Evolutionary conservation across 345 rosid species (phyloP).

Genomic region (Alliaria petiolata): DNA sequence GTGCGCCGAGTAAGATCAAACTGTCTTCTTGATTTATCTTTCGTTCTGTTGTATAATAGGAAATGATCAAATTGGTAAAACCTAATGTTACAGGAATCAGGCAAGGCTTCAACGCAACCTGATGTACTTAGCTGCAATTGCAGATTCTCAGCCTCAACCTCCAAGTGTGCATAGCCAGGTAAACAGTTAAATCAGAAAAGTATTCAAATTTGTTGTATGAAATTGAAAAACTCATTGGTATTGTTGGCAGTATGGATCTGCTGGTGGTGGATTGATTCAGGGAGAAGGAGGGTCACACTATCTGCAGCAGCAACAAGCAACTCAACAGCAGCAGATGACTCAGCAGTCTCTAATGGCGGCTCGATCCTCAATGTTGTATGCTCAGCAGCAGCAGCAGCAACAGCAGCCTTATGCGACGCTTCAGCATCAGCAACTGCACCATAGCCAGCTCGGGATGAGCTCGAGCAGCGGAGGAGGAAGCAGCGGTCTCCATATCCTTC

Average conservation of each 20-base stretch:
- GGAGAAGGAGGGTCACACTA: slow-evolving; percentile 72
- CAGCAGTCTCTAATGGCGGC: slow-evolving; percentile 90
- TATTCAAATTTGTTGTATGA: neutral
- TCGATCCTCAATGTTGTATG: slow-evolving; percentile 81
- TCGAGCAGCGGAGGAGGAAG: slow-evolving; percentile 68
- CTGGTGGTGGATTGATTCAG: slow-evolving; percentile 67
- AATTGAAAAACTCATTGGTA: neutral
- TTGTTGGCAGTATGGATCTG: slow-evolving; percentile 54
- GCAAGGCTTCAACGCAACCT: slow-evolving; percentile 95
- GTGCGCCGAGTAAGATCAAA: slow-evolving; percentile 86
- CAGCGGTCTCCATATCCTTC: slow-evolving; percentile 46
- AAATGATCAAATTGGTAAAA: neutral
- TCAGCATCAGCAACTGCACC: slow-evolving; percentile 89
- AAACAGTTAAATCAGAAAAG: neutral
- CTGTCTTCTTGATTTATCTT: neutral
- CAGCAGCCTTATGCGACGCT: slow-evolving; percentile 65
- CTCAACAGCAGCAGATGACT: slow-evolving; percentile 83
- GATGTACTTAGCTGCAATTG: slow-evolving; percentile 98
- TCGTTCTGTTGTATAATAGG: neutral
- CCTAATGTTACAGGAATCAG: slow-evolving; percentile 62
- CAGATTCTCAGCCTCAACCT: slow-evolving; percentile 98
- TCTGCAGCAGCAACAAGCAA: slow-evolving; percentile 91
- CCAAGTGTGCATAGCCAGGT: slow-evolving; percentile 87
- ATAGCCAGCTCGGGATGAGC: slow-evolving; percentile 88
- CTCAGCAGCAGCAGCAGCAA: slow-evolving; percentile 55